phyloP scores from a whole-genome alignment of 2,329 filamentous ascomycete genomes.

The Alternaria gansuensis region DNA sequence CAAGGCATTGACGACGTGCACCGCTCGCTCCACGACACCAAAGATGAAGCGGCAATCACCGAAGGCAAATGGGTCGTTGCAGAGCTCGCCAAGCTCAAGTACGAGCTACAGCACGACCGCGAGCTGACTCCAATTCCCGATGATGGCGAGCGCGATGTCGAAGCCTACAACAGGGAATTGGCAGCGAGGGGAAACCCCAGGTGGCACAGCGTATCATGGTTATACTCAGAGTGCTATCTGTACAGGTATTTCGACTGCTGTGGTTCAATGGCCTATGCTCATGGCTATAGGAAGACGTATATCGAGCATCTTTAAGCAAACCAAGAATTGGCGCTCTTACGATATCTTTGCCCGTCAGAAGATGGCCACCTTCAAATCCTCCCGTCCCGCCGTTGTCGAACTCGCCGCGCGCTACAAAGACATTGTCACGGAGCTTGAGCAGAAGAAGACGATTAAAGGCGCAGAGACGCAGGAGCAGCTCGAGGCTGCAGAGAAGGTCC shows the following conservation, averaged over 20 bases:
- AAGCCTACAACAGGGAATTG: slow-evolving; percentile 85
- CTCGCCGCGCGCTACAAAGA: slow-evolving; percentile 81
- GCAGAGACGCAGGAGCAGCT: slow-evolving; percentile 61
- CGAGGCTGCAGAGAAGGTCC: slow-evolving; percentile 74
- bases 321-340: slow-evolving; percentile 85
- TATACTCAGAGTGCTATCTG: slow-evolving; percentile 93
- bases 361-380: slow-evolving; percentile 89
- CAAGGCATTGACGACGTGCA: slow-evolving; percentile 95
- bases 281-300: slow-evolving; percentile 70
- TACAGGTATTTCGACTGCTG: slow-evolving; percentile 68
- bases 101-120: slow-evolving; percentile 91
- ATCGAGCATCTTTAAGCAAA: slow-evolving; percentile 77
- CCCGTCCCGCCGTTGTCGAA: slow-evolving; percentile 83
- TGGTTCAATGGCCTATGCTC: not conserved
- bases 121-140: slow-evolving; percentile 77
- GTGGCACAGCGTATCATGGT: slow-evolving; percentile 89
- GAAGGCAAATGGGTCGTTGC: slow-evolving; percentile 90
- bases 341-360: slow-evolving; percentile 92
- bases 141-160: slow-evolving; percentile 79
- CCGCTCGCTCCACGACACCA: slow-evolving; percentile 69
- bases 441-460: slow-evolving; percentile 57
- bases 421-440: slow-evolving; percentile 71
- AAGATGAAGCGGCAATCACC: slow-evolving; percentile 69
- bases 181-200: slow-evolving; percentile 74
- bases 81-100: slow-evolving; percentile 83